phyloP scores from a whole-genome alignment of 2,329 filamentous ascomycete genomes.

The Boeremia lycopersici region DNA sequence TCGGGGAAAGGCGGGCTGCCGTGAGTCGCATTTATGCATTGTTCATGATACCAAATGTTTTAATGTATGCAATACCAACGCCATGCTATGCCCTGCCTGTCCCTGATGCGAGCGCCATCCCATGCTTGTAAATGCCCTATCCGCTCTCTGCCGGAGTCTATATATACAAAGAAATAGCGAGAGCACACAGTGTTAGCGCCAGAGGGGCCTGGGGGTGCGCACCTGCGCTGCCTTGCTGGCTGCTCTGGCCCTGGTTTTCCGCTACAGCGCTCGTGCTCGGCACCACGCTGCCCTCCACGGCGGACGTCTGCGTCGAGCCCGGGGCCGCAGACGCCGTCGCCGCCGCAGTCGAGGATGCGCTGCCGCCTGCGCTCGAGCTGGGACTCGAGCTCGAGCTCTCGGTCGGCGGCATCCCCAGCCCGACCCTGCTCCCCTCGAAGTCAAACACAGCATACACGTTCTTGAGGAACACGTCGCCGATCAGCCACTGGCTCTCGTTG shows the following conservation, averaged over 20 bases:
- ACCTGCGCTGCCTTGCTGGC: constrained; percentile 8
- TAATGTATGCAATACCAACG: neutral
- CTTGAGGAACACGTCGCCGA: constrained; percentile 86
- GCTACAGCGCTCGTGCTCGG: constrained; percentile 5
- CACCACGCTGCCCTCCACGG: constrained; percentile 1
- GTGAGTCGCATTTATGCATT: neutral
- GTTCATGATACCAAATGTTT: too few species aligned
- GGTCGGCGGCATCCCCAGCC: constrained; percentile 48
- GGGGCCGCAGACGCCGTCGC: neutral
- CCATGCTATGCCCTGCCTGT: neutral
- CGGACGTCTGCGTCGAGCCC: constrained; percentile 1
- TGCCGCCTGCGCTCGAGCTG: constrained; percentile 6
- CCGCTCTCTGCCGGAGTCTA: neutral
- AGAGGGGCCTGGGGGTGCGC: neutral
- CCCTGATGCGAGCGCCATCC: neutral
- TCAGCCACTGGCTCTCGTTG: constrained; percentile 69
- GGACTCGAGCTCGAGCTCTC: neutral
- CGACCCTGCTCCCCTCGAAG: constrained; percentile 69
- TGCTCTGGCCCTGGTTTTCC: constrained; percentile 5
- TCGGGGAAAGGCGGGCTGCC: too few species aligned
- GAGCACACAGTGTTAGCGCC: neutral
- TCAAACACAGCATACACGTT: constrained; percentile 91
- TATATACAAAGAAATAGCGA: constrained; percentile 6
- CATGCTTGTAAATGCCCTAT: neutral
- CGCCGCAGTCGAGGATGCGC: neutral